These are phyloP conservation scores for Parastagonospora avenae DNA, from an alignment of 2,329 filamentous ascomycete species.

Conservation along the genomic window DNA sequence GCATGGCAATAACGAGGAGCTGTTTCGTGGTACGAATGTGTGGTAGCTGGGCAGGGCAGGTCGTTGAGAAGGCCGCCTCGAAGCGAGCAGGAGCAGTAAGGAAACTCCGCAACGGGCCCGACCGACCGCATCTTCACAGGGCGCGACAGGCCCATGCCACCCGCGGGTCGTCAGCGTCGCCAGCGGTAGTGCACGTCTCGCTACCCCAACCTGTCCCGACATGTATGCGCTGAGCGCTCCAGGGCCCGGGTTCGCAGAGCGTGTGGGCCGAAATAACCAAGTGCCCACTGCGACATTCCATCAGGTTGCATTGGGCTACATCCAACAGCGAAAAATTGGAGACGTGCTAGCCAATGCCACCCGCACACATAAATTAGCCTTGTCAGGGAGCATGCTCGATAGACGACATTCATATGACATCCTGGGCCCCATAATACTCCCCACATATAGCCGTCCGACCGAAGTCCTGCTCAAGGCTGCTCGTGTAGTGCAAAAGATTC, in stretches of 20 bases:
- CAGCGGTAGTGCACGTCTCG: conserved; percentile 2
- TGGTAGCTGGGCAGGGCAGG: neutral
- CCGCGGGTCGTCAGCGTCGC: neutral
- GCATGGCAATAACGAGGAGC: conserved; percentile 3
- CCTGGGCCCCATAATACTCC: conserved; percentile 27
- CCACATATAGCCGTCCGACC: conserved; percentile 35
- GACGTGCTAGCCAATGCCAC: conserved; percentile 11
- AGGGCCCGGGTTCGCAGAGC: conserved; percentile 20
- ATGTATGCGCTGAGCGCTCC: conserved; percentile 9
- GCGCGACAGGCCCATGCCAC: no score
- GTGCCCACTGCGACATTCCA: conserved; percentile 6
- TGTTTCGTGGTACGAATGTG: neutral
- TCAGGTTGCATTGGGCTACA: conserved; percentile 14
- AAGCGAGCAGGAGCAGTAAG: no score
- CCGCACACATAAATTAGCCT: conserved; percentile 17
- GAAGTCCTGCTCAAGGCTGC: conserved; percentile 20
- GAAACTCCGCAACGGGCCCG: no score
- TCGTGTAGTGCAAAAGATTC: conserved; percentile 13
- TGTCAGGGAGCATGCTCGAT: conserved; percentile 18
- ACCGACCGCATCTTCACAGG: no score
- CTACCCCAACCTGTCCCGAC: conserved; percentile 18
- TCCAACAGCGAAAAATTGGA: conserved; percentile 5
- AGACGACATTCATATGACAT: conserved; percentile 20
- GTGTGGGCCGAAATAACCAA: conserved; percentile 17
- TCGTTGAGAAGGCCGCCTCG: neutral